These are phyloP conservation scores for Cytospora paraplurivora DNA, from an alignment of 2,329 filamentous ascomycete species.

Conservation along the genomic window DNA sequence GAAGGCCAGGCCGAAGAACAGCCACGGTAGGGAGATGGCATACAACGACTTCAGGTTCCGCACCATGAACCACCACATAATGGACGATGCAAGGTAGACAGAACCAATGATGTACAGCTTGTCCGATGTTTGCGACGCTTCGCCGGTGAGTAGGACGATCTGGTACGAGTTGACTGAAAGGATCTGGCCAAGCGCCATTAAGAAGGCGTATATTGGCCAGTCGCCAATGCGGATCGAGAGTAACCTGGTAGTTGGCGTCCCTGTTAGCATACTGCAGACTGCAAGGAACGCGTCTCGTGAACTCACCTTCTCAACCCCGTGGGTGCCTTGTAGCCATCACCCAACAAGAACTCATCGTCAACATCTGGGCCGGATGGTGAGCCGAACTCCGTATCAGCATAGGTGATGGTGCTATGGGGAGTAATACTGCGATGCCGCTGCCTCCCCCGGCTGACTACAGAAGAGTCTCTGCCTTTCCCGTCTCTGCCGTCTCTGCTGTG, in stretches of 20 bases:
- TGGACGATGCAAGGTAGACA: conserved; percentile 59
- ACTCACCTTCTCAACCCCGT: conserved; percentile 56
- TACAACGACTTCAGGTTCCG: conserved; percentile 59
- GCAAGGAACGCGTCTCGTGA: neutral
- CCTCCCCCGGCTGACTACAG: conserved; percentile 32
- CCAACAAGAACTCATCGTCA: conserved; percentile 53
- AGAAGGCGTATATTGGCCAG: conserved; percentile 65
- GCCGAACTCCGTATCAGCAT: conserved; percentile 28
- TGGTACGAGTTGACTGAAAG: conserved; percentile 69
- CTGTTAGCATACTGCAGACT: conserved; percentile 6
- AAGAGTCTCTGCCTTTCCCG: conserved; percentile 43
- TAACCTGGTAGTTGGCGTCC: conserved; percentile 22
- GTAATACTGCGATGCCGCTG: conserved; percentile 31
- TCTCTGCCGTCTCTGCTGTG: conserved; percentile 39
- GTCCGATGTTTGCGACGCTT: conserved; percentile 58
- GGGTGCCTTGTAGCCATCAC: conserved; percentile 57
- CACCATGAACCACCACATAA: conserved; percentile 65
- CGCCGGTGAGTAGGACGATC: conserved; percentile 65
- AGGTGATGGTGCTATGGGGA: conserved; percentile 29
- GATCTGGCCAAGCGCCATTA: conserved; percentile 64
- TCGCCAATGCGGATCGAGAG: conserved; percentile 59
- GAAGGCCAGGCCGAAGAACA: conserved; percentile 65
- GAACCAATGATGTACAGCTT: conserved; percentile 63
- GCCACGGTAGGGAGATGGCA: conserved; percentile 60
- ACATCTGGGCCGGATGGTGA: conserved; percentile 31